Evolutionary conservation across 1,284 basidiomycete species (phyloP).

Genomic region (Tremellales sp.): DNA sequence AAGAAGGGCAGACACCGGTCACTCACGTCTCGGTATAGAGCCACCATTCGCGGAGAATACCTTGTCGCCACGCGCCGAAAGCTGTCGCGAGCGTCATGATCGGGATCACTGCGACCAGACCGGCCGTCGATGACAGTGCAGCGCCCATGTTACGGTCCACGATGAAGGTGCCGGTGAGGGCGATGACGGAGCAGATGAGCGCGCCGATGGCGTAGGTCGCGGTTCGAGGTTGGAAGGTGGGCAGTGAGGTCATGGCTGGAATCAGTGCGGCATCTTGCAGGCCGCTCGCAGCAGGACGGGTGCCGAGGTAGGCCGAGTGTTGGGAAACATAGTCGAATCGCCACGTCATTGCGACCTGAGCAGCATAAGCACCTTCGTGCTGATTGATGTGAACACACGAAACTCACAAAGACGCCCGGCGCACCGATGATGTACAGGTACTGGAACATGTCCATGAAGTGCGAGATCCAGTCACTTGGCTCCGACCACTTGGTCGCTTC

Average conservation of each 20-base stretch:
- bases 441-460: not conserved
- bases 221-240: not conserved
- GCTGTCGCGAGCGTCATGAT: not conserved
- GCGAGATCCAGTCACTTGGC: not conserved
- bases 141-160: not conserved
- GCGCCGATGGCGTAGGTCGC: not conserved
- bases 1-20: not conserved
- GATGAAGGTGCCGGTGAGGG: not conserved
- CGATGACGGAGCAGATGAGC: not conserved
- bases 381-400: not conserved
- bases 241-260: not conserved
- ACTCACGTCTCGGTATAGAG: not conserved
- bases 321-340: not conserved
- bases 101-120: not conserved
- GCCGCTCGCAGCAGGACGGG: not conserved
- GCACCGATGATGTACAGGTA: not conserved
- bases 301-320: not conserved
- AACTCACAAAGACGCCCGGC: not conserved
- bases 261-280: not conserved
- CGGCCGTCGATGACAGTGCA: not conserved
- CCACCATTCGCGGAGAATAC: not conserved
- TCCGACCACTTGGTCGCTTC: not conserved
- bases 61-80: not conserved
- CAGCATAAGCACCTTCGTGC: not conserved
- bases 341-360: not conserved